Evolutionary conservation across 805 yeast species (phyloP).

Genomic region (Kodamaea hsintzibuensis): DNA sequence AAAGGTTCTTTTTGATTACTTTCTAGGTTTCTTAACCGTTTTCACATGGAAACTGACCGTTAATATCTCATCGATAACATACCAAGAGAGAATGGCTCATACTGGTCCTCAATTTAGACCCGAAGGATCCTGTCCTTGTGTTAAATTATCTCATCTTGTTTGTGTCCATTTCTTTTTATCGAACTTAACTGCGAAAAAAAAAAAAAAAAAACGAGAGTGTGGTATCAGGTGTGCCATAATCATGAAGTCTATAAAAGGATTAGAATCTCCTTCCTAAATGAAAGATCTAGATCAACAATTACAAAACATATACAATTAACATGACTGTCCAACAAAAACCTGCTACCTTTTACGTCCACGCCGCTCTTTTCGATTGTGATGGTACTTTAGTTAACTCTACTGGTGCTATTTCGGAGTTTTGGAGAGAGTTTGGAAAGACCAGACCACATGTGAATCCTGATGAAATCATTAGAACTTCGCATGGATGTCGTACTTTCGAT

Average conservation of each 20-base stretch:
- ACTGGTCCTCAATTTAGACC: background rate
- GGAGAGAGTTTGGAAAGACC: constrained; percentile 71
- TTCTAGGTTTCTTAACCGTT: background rate
- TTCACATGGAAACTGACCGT: background rate
- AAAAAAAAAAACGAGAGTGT: background rate
- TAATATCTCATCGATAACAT: background rate
- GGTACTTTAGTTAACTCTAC: constrained; percentile 87
- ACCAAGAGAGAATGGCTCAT: background rate
- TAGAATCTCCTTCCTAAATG: constrained; percentile 1
- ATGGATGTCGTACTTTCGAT: constrained; percentile 84
- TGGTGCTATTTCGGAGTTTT: constrained; percentile 77
- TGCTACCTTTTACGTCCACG: constrained; percentile 43
- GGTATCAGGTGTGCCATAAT: background rate
- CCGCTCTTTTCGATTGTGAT: constrained; percentile 77
- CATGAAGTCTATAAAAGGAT: constrained; percentile 7
- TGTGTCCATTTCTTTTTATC: background rate
- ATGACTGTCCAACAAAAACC: constrained; percentile 43
- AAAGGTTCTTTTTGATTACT: background rate
- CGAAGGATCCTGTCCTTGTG: background rate
- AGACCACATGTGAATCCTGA: constrained; percentile 69
- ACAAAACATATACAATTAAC: constrained; percentile 9
- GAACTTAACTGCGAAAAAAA: background rate
- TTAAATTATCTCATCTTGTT: background rate
- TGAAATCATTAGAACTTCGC: constrained; percentile 70
- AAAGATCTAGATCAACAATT: background rate